Base-by-base conservation (phyloP, 2,329 filamentous ascomycete genomes). In the Colletotrichum truncatum region DNA sequence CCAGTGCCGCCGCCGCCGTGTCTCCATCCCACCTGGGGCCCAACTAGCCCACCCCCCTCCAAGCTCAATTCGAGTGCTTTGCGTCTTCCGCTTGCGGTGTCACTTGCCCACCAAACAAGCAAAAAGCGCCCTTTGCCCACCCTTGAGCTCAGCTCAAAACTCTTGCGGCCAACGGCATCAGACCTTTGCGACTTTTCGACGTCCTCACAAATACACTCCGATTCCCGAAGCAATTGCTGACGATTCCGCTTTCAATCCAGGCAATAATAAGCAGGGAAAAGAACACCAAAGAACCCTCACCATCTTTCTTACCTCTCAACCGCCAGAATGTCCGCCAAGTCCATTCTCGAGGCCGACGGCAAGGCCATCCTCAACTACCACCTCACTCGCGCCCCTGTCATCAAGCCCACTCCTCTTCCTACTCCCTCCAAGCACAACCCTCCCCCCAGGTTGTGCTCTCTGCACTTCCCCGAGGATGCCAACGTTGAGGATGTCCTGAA, bases 341-440 rank as follows among this genome's bases (percentile, higher is more conserved):
- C 95, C 73, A 98, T 99, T 80, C 85, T 92, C 87, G 96, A 99
- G 88, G 95, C 95, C 87, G 96, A 99, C 86, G 96, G 96, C 89
- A 99, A 99, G 92, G 96, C 96, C 89, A 98, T 99, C 87, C 89
- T 99, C 89, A 98, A 98, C 92, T 99, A 98, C 89, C 96, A 98
- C 88, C 94, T 99, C 84, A 98, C 96, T 75, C 92, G 96, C 80
- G 93, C 96, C 73, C 91, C 94, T 72, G 92, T 97, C 81, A 97
- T 99, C 89, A 98, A 98, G 92, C 93, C 95, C 73, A 95, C 94
- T 77, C 94, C 96, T 83, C 93, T 98, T 63, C 93, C 94, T 73
- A 80, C 87, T 72, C 87, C 92, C 70, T 82, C 92, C 70, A 96
- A 89, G 81, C 96, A 99, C 90, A 98, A 98, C 86, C 85, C 96